phyloP scores from a whole-genome alignment of 2,329 filamentous ascomycete genomes.

The Trichoderma sp. region DNA sequence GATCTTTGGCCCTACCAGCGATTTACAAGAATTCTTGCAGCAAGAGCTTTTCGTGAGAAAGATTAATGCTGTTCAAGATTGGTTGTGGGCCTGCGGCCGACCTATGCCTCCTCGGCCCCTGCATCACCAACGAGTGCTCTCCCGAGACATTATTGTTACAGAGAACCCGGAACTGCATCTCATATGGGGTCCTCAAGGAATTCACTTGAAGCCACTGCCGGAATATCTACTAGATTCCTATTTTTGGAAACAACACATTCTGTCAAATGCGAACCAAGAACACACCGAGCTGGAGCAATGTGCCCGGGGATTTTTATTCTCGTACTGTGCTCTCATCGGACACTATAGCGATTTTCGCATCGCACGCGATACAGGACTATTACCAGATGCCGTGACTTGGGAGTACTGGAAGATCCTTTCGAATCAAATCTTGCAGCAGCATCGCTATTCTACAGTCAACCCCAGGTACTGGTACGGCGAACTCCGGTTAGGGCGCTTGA shows the following conservation, averaged over 20 bases:
- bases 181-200: slow-evolving; percentile 39
- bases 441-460: slow-evolving; percentile 30
- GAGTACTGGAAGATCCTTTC: slow-evolving; percentile 35
- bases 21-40: slow-evolving; percentile 26
- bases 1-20: slow-evolving; percentile 27
- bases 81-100: slow-evolving; percentile 33
- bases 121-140: slow-evolving; percentile 37
- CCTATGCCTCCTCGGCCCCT: slow-evolving; percentile 40
- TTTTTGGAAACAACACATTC: slow-evolving; percentile 38
- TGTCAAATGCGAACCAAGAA: background rate
- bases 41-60: slow-evolving; percentile 33
- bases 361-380: slow-evolving; percentile 34
- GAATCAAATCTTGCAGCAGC: slow-evolving; percentile 25
- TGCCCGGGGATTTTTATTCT: slow-evolving; percentile 40
- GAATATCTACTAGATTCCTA: slow-evolving; percentile 37
- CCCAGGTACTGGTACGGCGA: slow-evolving; percentile 42
- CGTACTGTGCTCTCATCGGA: slow-evolving; percentile 38
- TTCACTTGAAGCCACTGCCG: slow-evolving; percentile 42
- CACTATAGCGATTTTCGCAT: slow-evolving; percentile 41
- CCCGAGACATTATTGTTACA: slow-evolving; percentile 36
- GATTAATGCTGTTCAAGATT: slow-evolving; percentile 32
- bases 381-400: slow-evolving; percentile 35
- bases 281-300: slow-evolving; percentile 20
- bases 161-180: slow-evolving; percentile 41
- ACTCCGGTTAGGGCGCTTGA: slow-evolving; percentile 38